Base-by-base conservation (phyloP, 208 protist species). In the Sergeia podlipaevii region DNA sequence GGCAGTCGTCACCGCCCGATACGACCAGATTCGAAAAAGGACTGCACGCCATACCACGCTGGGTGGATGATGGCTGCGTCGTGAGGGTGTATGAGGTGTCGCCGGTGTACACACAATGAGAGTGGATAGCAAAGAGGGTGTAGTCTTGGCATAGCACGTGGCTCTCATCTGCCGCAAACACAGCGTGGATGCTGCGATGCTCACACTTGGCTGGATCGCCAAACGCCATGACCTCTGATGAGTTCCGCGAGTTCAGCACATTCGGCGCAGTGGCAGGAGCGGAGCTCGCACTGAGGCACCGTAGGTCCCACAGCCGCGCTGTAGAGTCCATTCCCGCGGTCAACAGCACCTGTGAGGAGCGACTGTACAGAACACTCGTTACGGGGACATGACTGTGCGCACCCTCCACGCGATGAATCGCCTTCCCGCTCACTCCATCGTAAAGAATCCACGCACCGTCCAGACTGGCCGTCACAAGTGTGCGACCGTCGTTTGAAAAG, bases 241-340 rank as follows among this genome's bases (percentile, higher is more conserved):
- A 50, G 24, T 48, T 50, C 21, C 32, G 45, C 7, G 47, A 51
- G 13, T 26, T 26, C 34, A 2, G 33, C 63, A 52, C 66, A 7
- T 45, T 54, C 33, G 53, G 45, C 18, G 34, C 45, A 60, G 15
- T 67, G 36, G 65, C 63, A 56, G 23, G 57, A 60, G 44, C 61
- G n/a, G 36, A 43, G 21, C 39, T 18, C 60, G 43, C 10, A 65
- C n/a, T 39, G 10, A 67, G 42, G 17, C 59, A 50, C 13, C 89
- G 76, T 41, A 92, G 65, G 55, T 95, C 89, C 80, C 85, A 95
- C 44, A 95, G 57, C 10, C 85, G 64, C 5, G 83, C 80, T 11
- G 68, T 74, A 5, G 81, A 83, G 60, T 95, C 89, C 78, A 90
- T 93, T 28, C 89, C 89, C 23, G 73, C 72, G 15, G 85, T 93